Evolutionary conservation across 768 basidiomycete species (phyloP).

Genomic region (Glaciozyma martinii): DNA sequence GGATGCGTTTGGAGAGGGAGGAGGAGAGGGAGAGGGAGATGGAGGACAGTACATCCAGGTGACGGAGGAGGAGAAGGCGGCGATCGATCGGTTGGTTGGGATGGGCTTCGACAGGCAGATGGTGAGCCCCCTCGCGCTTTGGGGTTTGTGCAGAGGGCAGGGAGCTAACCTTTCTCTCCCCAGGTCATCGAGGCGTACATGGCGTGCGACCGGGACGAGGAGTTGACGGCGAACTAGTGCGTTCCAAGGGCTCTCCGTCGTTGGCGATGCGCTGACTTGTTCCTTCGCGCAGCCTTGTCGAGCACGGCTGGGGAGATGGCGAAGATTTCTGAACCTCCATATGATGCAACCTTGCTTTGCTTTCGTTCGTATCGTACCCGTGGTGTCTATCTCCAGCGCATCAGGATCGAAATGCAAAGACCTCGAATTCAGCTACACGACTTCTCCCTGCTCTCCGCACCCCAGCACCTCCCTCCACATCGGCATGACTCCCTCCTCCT

Average conservation of each 20-base stretch:
- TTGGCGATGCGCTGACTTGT: neutral
- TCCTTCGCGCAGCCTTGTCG: neutral
- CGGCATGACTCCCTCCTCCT: neutral
- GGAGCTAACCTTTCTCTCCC: no score
- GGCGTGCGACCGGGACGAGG: conserved; percentile 93
- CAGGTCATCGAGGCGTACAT: conserved; percentile 79
- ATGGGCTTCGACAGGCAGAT: conserved; percentile 76
- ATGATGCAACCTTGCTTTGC: neutral
- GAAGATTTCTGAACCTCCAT: neutral
- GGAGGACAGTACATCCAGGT: conserved; percentile 56
- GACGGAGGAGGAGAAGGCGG: conserved; percentile 75
- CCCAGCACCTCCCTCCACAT: neutral
- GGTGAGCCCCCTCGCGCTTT: neutral
- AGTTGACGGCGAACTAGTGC: conserved; percentile 78
- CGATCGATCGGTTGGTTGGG: conserved; percentile 77
- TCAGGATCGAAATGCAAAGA: no score
- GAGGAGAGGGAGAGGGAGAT: conserved; percentile 36
- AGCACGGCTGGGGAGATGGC: neutral
- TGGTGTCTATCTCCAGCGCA: no score
- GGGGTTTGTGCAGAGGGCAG: no score
- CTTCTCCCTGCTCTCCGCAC: neutral
- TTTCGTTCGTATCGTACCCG: no score
- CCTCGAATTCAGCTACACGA: neutral
- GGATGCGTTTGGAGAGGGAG: conserved; percentile 22
- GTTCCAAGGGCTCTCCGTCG: neutral